phyloP scores from a whole-genome alignment of 352 stramenopile species.

The Phytophthora crassamura region DNA sequence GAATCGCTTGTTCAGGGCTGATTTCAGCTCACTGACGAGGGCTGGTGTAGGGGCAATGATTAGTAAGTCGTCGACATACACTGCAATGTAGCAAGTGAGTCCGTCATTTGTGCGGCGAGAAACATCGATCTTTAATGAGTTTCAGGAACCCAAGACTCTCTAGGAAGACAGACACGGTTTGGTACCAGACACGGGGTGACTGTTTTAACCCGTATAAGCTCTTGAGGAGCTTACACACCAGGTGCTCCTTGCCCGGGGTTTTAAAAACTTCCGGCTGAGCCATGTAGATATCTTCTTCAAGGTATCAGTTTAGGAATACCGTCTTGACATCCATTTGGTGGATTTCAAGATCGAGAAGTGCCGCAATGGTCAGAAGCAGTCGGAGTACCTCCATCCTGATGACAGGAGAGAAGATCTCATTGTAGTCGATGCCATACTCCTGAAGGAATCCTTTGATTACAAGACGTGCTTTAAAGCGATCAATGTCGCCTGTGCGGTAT shows the following conservation, averaged over 20 bases:
- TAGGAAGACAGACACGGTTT: constrained; percentile 15
- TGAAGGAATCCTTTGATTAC: constrained; percentile 1
- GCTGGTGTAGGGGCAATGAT: constrained; percentile 4
- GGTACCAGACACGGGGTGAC: constrained; percentile 16
- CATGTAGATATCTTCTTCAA: constrained; percentile 35
- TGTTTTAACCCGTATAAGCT: constrained; percentile 29
- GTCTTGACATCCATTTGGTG: constrained; percentile 40
- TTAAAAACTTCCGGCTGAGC: constrained; percentile 17
- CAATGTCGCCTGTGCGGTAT: constrained; percentile 11
- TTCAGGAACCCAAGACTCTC: constrained; percentile 10
- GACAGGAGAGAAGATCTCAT: constrained; percentile 3
- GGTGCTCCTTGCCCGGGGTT: constrained; percentile 10
- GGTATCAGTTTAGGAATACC: constrained; percentile 20
- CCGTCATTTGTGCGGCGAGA: constrained; percentile 2
- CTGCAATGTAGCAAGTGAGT: constrained; percentile 23
- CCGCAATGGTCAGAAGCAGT: constrained; percentile 9
- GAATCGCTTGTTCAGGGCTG: constrained; percentile 8
- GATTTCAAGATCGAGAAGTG: constrained; percentile 18
- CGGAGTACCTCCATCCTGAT: constrained; percentile 10
- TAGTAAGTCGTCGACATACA: constrained; percentile 20
- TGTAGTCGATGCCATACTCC: constrained; percentile 1
- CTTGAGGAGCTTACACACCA: constrained; percentile 22
- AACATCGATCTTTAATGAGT: constrained; percentile 14
- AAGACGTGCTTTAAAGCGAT: constrained; percentile 4
- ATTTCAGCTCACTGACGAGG: constrained; percentile 2